Evolutionary conservation across 495 filamentous ascomycete genomes (phyloP).

Genomic region (Annulohypoxylon nitens): DNA sequence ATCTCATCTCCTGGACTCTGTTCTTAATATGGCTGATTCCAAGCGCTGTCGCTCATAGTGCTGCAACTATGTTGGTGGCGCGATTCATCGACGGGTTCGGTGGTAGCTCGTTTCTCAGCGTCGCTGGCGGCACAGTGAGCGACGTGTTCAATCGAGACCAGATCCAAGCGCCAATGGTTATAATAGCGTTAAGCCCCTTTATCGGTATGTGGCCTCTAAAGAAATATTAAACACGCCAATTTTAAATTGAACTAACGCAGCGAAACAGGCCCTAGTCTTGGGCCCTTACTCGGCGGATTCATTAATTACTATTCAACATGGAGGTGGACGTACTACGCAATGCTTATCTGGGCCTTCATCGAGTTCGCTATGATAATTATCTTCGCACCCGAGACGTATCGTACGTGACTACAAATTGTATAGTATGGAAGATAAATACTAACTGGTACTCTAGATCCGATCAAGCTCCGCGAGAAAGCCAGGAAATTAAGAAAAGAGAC

Average conservation of each 20-base stretch:
- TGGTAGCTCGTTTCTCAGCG: constrained; percentile 88
- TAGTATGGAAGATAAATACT: background rate
- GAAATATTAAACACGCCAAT: constrained; percentile 55
- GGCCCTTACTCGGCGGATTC: constrained; percentile 70
- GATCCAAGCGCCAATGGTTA: constrained; percentile 70
- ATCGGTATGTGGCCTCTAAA: constrained; percentile 67
- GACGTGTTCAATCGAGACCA: constrained; percentile 85
- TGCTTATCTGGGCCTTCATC: constrained; percentile 82
- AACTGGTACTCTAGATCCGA: constrained; percentile 56
- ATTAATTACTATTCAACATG: constrained; percentile 82
- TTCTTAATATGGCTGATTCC: constrained; percentile 92
- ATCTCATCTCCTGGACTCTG: constrained; percentile 79
- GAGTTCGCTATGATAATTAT: constrained; percentile 73
- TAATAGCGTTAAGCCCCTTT: constrained; percentile 86
- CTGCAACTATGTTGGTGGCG: constrained; percentile 82
- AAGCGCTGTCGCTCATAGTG: constrained; percentile 86
- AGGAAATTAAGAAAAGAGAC: constrained; percentile 77
- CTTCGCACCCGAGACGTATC: constrained; percentile 93
- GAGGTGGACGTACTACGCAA: constrained; percentile 91
- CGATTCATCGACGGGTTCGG: constrained; percentile 89
- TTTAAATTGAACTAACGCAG: constrained; percentile 46
- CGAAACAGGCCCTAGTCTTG: constrained; percentile 53
- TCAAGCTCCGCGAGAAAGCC: constrained; percentile 82
- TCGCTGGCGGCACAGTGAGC: constrained; percentile 91
- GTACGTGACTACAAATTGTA: constrained; percentile 52